phyloP scores from a whole-genome alignment of 2,329 filamentous ascomycete species.

The Phaeophleospora eucalypticola region DNA sequence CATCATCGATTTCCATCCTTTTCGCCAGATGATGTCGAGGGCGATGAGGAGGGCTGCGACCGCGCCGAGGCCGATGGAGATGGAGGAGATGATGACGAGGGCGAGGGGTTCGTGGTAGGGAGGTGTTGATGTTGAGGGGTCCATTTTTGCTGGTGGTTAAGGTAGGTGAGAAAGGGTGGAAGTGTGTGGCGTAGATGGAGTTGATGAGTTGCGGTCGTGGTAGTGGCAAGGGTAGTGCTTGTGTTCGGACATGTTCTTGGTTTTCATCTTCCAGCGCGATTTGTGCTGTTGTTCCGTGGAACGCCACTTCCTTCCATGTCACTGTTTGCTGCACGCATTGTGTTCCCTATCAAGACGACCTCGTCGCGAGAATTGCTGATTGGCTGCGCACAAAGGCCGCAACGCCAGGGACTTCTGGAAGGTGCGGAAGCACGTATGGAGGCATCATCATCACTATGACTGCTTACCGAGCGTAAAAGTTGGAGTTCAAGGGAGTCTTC shows the following conservation, averaged over 20 bases:
- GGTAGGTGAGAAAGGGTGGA: too few relatives aligned
- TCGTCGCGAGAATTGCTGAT: not conserved
- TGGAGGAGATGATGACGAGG: conserved; percentile 3
- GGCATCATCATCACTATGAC: too few relatives aligned
- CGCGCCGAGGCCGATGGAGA: conserved; percentile 10
- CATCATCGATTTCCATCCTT: conserved; percentile 15
- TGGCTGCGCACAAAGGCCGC: conserved; percentile 29
- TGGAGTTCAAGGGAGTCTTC: too few relatives aligned
- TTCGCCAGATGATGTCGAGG: conserved; percentile 9
- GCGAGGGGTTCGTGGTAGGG: conserved; percentile 1
- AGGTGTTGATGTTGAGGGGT: too few relatives aligned
- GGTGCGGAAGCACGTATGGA: too few relatives aligned
- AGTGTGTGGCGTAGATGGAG: not conserved
- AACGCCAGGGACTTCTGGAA: too few relatives aligned
- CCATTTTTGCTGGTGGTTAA: not conserved
- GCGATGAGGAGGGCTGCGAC: conserved; percentile 6
- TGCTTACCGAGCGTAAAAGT: too few relatives aligned
- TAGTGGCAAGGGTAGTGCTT: not conserved
- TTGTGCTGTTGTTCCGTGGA: too few relatives aligned
- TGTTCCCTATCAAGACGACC: conserved; percentile 1
- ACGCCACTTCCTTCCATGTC: not conserved
- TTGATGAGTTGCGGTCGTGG: not conserved
- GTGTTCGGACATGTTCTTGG: not conserved
- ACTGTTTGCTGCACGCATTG: too few relatives aligned
- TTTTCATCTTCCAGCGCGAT: not conserved